A percentile compares a stretch with the other conserved stretches of the same genome.
Evolutionary conservation across 192 early-diverging fungal genomes (phyloP).

Genomic region (Linnemannia exigua): DNA sequence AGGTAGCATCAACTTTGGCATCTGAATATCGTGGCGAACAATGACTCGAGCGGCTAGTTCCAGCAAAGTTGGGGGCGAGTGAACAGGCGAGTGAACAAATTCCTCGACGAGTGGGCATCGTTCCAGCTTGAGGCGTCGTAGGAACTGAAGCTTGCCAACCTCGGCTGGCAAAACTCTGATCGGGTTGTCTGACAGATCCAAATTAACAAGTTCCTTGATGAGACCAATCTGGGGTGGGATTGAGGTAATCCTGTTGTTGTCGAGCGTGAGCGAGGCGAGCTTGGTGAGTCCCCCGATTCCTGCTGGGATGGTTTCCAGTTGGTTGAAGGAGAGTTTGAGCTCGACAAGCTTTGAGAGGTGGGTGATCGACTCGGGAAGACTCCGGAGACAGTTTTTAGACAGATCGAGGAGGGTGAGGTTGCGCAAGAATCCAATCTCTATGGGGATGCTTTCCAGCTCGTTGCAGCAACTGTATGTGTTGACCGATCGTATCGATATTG

Average conservation of each 20-base stretch:
- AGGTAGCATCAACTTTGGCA: slow-evolving; percentile 62
- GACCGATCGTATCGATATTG: too few species aligned
- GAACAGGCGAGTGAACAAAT: slow-evolving; percentile 56
- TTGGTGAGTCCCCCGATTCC: slow-evolving; percentile 74
- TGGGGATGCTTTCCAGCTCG: slow-evolving; percentile 74
- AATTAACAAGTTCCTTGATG: slow-evolving; percentile 68
- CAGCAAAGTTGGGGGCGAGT: slow-evolving; percentile 75
- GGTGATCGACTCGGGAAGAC: slow-evolving; percentile 78
- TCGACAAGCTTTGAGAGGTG: slow-evolving; percentile 75
- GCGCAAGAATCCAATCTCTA: slow-evolving; percentile 80
- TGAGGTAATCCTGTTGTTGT: slow-evolving; percentile 69
- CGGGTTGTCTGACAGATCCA: slow-evolving; percentile 80
- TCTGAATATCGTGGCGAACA: slow-evolving; percentile 72
- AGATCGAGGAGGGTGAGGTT: slow-evolving; percentile 77
- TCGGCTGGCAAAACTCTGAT: slow-evolving; percentile 79
- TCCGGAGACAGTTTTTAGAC: slow-evolving; percentile 72
- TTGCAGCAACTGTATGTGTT: slow-evolving; percentile 78
- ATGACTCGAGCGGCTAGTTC: slow-evolving; percentile 85
- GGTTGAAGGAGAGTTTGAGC: slow-evolving; percentile 75
- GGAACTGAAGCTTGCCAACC: slow-evolving; percentile 74
- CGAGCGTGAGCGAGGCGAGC: slow-evolving; percentile 72
- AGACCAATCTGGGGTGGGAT: slow-evolving; percentile 78
- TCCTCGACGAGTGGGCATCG: slow-evolving; percentile 66
- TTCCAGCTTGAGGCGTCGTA: slow-evolving; percentile 72
- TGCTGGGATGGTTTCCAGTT: slow-evolving; percentile 72